Evolutionary conservation across 768 basidiomycete species (phyloP).

Genomic region (Tephrocybe sp.): DNA sequence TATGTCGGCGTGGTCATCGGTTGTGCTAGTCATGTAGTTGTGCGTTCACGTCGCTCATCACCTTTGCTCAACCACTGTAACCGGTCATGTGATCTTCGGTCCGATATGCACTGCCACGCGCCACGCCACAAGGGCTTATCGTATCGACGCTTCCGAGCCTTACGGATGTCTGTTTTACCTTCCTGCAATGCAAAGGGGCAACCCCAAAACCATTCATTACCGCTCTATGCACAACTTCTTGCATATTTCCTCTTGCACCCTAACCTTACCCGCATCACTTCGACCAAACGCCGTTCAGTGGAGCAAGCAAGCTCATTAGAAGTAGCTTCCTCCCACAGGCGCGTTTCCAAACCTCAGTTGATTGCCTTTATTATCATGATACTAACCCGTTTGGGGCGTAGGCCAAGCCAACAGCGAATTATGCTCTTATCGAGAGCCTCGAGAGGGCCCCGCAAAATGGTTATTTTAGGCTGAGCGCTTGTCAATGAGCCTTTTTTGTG

Average conservation of each 20-base stretch:
- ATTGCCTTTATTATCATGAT: not conserved
- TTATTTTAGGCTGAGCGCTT: too few species aligned
- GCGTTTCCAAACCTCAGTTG: not conserved
- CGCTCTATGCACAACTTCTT: not conserved
- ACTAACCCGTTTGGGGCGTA: not conserved
- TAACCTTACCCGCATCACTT: too few species aligned
- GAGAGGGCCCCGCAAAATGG: too few species aligned
- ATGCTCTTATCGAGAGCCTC: conserved; percentile 9
- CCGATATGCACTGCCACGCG: not conserved
- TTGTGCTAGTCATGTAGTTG: conserved; percentile 1
- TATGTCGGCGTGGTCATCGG: conserved; percentile 12
- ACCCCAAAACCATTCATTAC: not conserved
- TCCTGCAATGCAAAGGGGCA: not conserved
- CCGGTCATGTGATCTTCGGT: conserved; percentile 11
- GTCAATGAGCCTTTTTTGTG: too few species aligned
- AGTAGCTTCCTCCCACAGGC: not conserved
- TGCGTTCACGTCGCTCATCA: conserved; percentile 3
- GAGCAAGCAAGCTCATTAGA: too few species aligned
- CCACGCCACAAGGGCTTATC: not conserved
- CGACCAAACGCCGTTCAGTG: too few species aligned
- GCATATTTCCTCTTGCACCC: too few species aligned
- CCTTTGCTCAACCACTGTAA: not conserved
- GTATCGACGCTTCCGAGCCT: conserved; percentile 4
- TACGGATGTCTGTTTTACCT: not conserved
- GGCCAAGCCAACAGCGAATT: conserved; percentile 6